Conservation (phyloP, 345 rosid genomes). For the Toxicodendron radicans region DNA sequence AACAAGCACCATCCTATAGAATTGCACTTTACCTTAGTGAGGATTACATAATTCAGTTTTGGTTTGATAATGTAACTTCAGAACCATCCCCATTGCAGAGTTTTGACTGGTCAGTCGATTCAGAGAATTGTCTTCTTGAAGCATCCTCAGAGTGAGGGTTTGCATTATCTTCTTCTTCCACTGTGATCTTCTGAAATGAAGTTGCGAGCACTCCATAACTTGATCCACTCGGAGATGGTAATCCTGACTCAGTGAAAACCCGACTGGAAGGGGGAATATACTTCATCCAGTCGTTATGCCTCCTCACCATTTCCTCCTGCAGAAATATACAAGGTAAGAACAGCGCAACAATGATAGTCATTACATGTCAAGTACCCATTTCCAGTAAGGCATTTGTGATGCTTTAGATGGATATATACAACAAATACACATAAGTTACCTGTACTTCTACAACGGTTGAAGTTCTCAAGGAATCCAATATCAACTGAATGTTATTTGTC, state of each 20-base stretch:
- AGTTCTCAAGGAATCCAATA: constrained; percentile 59
- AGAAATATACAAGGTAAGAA: constrained; percentile 6
- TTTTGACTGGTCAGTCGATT: constrained; percentile 6
- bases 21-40: not conserved
- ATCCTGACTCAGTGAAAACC: constrained; percentile 27
- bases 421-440: constrained; percentile 33
- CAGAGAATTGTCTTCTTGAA: constrained; percentile 12
- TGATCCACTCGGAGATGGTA: constrained; percentile 22
- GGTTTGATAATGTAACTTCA: constrained; percentile 9
- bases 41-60: constrained; percentile 14
- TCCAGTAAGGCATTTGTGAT: not conserved
- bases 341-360: not conserved
- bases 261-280: constrained; percentile 33
- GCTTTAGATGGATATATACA: not conserved
- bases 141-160: constrained; percentile 10
- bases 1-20: constrained; percentile 8
- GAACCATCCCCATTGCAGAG: constrained; percentile 18
- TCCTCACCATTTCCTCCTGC: constrained; percentile 59
- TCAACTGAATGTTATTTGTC: constrained; percentile 52
- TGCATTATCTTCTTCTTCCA: constrained; percentile 26
- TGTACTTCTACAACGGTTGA: constrained; percentile 71
- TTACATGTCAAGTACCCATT: not conserved
- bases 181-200: constrained; percentile 38
- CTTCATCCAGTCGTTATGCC: constrained; percentile 55
- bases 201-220: constrained; percentile 28